Evolutionary conservation across 495 filamentous ascomycete species (phyloP).

Genomic region (Hypoxylon perforatum): DNA sequence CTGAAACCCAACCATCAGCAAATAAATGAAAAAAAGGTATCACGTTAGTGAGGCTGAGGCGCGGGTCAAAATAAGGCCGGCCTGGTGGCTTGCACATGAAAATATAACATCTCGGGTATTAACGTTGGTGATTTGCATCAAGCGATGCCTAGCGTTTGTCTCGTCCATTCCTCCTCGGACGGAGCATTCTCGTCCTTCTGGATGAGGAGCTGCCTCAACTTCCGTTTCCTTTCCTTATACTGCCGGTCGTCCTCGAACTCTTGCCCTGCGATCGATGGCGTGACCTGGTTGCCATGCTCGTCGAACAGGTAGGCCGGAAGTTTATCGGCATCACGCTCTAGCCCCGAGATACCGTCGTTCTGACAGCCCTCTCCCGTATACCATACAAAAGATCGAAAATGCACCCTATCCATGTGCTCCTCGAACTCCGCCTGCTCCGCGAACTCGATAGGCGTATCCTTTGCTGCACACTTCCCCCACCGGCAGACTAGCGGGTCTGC

Average conservation of each 20-base stretch:
- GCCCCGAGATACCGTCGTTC: conserved; percentile 47
- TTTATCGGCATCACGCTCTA: conserved; percentile 30
- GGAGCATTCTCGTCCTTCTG: conserved; percentile 53
- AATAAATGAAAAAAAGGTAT: not conserved
- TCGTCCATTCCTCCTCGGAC: conserved; percentile 53
- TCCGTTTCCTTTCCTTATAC: conserved; percentile 44
- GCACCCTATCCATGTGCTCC: conserved; percentile 68
- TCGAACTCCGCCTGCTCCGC: conserved; percentile 59
- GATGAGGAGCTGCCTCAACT: conserved; percentile 43
- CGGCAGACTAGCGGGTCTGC: conserved; percentile 46
- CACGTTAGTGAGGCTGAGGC: not conserved
- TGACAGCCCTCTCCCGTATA: conserved; percentile 70
- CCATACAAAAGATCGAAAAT: conserved; percentile 71
- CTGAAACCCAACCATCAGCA: conserved; percentile 8
- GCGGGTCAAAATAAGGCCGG: conserved; percentile 7
- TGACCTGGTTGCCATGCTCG: conserved; percentile 54
- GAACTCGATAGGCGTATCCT: conserved; percentile 32
- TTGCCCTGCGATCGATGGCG: conserved; percentile 52
- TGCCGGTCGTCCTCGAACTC: conserved; percentile 53
- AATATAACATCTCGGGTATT: not conserved
- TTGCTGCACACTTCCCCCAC: conserved; percentile 49
- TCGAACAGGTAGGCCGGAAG: conserved; percentile 57
- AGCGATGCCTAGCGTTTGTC: conserved; percentile 40
- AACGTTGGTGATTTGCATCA: conserved; percentile 9
- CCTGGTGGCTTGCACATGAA: not conserved